A percentile compares a stretch with the other conserved stretches of the same genome.
These are phyloP conservation scores for Irpex sp. DNA, from an alignment of 1,284 basidiomycete genomes.

Conservation along the genomic window DNA sequence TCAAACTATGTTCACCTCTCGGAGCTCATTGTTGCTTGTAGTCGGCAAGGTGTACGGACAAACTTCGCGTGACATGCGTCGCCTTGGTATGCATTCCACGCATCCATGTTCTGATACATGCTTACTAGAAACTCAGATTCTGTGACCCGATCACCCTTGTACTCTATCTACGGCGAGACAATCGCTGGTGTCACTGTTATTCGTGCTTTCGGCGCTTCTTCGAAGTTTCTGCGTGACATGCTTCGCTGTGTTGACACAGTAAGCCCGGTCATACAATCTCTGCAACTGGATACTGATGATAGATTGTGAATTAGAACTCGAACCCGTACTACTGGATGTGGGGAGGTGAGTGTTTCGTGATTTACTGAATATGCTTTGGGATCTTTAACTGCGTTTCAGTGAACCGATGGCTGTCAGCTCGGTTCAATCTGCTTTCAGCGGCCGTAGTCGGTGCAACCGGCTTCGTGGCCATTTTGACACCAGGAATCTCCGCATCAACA, in stretches of 20 bases:
- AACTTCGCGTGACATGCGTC: constrained; percentile 85
- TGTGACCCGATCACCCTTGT: constrained; percentile 86
- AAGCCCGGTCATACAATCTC: constrained; percentile 22
- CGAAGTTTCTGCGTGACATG: constrained; percentile 87
- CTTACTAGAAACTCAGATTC: constrained; percentile 51
- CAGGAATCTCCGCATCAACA: constrained; percentile 70
- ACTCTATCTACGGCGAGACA: constrained; percentile 90
- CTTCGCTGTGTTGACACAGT: constrained; percentile 80
- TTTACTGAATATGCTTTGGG: background rate
- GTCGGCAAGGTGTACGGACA: constrained; percentile 73
- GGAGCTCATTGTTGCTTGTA: background rate
- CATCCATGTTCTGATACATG: background rate
- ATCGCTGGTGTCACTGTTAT: constrained; percentile 86
- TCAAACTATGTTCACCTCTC: background rate
- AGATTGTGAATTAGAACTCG: constrained; percentile 48
- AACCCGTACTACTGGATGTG: constrained; percentile 88
- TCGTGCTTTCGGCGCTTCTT: constrained; percentile 76
- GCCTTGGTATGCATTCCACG: constrained; percentile 53
- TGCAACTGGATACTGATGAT: background rate
- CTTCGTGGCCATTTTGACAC: constrained; percentile 63
- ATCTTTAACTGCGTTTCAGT: constrained; percentile 36
- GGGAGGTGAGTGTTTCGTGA: constrained; percentile 57
- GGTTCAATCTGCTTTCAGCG: constrained; percentile 81
- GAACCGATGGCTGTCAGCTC: constrained; percentile 77
- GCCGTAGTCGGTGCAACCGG: constrained; percentile 73